phyloP scores from a whole-genome alignment of 2,329 filamentous ascomycete species.

The Ceratocystis huliohia region DNA sequence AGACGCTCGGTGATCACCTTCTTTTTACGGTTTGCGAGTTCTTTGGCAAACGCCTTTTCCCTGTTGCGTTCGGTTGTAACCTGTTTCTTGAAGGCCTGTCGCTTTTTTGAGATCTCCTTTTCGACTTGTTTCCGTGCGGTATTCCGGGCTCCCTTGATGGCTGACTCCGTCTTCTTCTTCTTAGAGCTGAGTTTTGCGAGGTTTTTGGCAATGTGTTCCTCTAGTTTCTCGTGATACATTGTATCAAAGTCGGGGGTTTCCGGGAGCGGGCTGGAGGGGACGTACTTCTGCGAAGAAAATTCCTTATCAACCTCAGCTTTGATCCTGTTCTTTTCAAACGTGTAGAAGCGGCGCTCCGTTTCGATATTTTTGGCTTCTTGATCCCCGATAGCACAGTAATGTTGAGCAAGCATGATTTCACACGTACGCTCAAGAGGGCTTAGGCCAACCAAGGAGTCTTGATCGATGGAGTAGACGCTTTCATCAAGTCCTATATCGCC shows the following conservation, averaged over 20 bases:
- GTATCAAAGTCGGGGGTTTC: not conserved
- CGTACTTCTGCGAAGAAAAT: not conserved
- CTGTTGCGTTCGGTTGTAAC: not conserved
- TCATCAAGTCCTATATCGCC: not conserved
- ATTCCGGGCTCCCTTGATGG: not conserved
- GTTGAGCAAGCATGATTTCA: slow-evolving; percentile 8
- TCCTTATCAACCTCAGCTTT: slow-evolving; percentile 1
- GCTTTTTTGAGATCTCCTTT: slow-evolving; percentile 2
- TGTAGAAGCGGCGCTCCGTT: not conserved
- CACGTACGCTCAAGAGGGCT: slow-evolving; percentile 4
- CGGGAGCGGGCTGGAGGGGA: not conserved
- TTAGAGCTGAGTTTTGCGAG: not conserved
- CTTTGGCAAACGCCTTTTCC: not conserved
- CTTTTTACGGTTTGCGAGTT: not conserved
- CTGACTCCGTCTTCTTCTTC: not conserved
- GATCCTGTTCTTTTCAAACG: slow-evolving; percentile 4
- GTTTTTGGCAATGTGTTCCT: not conserved
- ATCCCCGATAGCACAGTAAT: slow-evolving; percentile 6
- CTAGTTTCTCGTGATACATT: not conserved
- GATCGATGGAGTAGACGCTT: slow-evolving; percentile 1
- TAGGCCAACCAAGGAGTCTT: not conserved
- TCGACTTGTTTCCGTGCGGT: not conserved
- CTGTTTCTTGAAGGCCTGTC: not conserved
- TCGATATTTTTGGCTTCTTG: not conserved
- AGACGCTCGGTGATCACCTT: not conserved